Base-by-base conservation (phyloP, 768 basidiomycete species). In the Leccinum imitatum region DNA sequence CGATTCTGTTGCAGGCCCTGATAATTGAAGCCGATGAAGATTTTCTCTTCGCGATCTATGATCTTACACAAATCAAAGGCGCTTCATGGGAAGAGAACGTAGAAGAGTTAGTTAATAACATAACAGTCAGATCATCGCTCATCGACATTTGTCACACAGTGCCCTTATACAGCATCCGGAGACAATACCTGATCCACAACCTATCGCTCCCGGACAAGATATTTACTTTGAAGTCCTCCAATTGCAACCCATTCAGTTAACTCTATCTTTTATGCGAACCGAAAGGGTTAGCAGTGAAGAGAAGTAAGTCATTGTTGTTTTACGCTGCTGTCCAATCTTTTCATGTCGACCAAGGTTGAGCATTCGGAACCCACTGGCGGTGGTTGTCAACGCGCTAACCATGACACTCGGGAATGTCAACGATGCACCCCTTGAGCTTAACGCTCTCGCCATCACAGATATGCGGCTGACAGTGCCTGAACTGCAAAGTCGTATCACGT, bases 331-430 rank as follows among this genome's bases (percentile, higher is more conserved):
- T 52, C 53, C 23, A 54, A 46, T 50, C 56, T 47, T 56, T 48
- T 60, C 59, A 59, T 52, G 41, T 55, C 23, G 30, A 30, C 31
- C 31, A 54, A 91, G 89, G 73, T 75, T 90, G 61, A 87, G 85
- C 72, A 82, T 89, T 52, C 87, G 90, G 51, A 98, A 98, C 69
- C 97, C 97, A 2, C 75, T 98, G 59, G 93, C 95, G 53, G 91
- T 97, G 50, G 87, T 95, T 33, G 78, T 99, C 59, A 97, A 98
- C 69, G 95, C 94, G 2, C 76, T 99, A 48, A 95, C 95, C 0
- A 98, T 98, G 95, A 89, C 96, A 0, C 80, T 98, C 25, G 97
- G 97, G 7, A 99, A 98, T 67, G 84, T 98, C 76, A 97, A 98
- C 64, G 94, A 95, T 68, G 95, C 97, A 0, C 91, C 93, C 17